Evolutionary conservation across 1,284 basidiomycete genomes (phyloP).

Genomic region (Rhodotorula sp.): DNA sequence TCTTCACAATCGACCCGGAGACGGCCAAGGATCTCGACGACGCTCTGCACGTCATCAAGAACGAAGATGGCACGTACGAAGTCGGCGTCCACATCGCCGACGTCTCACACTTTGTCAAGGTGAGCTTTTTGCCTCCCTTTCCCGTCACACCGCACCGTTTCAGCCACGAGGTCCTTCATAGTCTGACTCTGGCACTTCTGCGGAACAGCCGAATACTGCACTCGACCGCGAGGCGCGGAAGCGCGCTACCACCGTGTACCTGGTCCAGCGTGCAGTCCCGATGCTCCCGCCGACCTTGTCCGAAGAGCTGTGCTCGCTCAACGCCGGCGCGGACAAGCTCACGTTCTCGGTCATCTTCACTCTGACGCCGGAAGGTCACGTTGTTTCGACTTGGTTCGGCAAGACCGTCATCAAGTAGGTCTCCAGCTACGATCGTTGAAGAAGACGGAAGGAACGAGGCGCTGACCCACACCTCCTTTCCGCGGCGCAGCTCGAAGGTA

Average conservation of each 20-base stretch:
- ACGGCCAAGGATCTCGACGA: constrained; percentile 91
- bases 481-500: constrained; percentile 66
- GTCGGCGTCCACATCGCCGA: constrained; percentile 94
- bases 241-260: constrained; percentile 86
- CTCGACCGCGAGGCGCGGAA: constrained; percentile 97
- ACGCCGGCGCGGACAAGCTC: constrained; percentile 80
- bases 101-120: constrained; percentile 76
- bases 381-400: constrained; percentile 86
- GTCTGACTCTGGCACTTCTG: accelerated
- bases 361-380: constrained; percentile 74
- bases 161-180: background rate
- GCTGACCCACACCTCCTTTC: background rate
- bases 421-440: background rate
- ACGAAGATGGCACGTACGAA: constrained; percentile 86
- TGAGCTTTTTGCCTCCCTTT: background rate
- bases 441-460: background rate
- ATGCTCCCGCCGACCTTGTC: constrained; percentile 91
- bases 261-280: constrained; percentile 89
- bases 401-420: constrained; percentile 84
- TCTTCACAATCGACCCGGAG: constrained; percentile 91
- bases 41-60: constrained; percentile 80
- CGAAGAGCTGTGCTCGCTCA: constrained; percentile 88
- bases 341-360: constrained; percentile 87
- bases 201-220: constrained; percentile 84
- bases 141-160: too few species aligned